Base-by-base conservation (phyloP, 345 rosid species). In the Cardamine chenopodiifolia region DNA sequence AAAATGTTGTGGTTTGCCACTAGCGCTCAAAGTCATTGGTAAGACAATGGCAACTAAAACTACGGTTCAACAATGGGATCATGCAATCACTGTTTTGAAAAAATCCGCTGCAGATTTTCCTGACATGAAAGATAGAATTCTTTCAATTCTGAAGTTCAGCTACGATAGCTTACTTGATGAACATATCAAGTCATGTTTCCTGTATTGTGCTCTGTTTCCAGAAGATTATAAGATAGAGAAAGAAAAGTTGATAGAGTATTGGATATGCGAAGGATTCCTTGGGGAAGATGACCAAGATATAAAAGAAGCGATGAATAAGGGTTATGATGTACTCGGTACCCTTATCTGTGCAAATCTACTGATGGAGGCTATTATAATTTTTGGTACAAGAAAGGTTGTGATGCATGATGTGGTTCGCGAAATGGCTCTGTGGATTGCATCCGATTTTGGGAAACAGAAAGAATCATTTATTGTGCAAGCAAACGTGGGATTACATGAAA, bases 301-400 rank as follows among this genome's bases (percentile, higher is more conserved):
- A 15, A 15, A 54, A 54, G 2, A 0, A 3, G 61, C 20, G 0
- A 29, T 0, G 1, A n/a, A 56, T n/a, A 8, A 56, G 13, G 61
- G 61, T 29, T n/a, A 56, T 29, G 13, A 0, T 1, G 1, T 29
- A n/a, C 11, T 56, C 1, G 22, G 39, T 29, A 29, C 7, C 39
- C 61, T 56, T 56, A 15, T 29, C 14, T 7, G 39, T 8, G 14
- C 39, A 4, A 1, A 56, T 56, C 3, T 56, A 56, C 0, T 56
- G 13, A 29, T 7, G 3, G 20, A 55, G 37, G 20, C 0, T 55
- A 0, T n/a, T n/a, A n/a, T n/a, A n/a, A n/a, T n/a, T n/a, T n/a
- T n/a, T n/a, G n/a, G 0, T 28, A 29, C 0, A 26, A 0, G 0
- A 0, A 0, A 0, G 3, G 39, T 55, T 28, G n/a, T 15, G 31